Evolutionary conservation across 2,329 filamentous ascomycete species (phyloP), one percentile per base, ranked within the genome.

Genomic region (Geosmithia putterillii): DNA sequence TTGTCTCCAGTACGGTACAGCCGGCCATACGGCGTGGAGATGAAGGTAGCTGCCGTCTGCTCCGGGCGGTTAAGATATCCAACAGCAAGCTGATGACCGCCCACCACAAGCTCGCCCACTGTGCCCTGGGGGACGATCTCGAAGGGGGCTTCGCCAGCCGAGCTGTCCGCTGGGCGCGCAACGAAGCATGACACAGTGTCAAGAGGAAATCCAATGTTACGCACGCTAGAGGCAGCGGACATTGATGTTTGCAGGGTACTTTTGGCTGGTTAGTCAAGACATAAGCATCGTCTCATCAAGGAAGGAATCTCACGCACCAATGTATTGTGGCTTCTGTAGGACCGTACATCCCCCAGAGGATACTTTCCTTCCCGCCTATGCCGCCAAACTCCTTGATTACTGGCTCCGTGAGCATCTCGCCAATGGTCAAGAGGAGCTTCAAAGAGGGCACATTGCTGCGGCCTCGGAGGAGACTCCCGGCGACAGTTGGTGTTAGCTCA

Each of bases 321-420:
- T 95, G 89, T 45, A 95, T 94, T 0, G 88, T 79, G 7, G 86
- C 86, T 63, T 95, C 89, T 0, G 89, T 95, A 2, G 89, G 89
- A 0, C 89, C 89, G 56, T 95, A 95, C 87, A 95, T 94, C 28
- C 81, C 89, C 74, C 86, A 89, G 1, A 95, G 69, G 38, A 94
- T 79, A 50, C 83, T 81, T 2, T 66, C 57, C 7, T 61, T 62
- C 1, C 55, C 55, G 1, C 59, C 54, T 9, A 67, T 64, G 2
- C 76, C 76, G 6, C 86, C 87, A 66, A 92, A 95, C 55, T 94
- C 86, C 32, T 76, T 65, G 19, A 95, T 71, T 2, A 95, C 81
- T 8, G 77, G 74, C 37, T 73, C 69, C 3, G 84, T 94, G 32
- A 95, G 73, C 88, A 94, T 95, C 60, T 95, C 89, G 6, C 89